A percentile compares a stretch with the other conserved stretches of the same genome.
These are phyloP conservation scores for Verticillium dahliae DNA, from an alignment of 2,329 filamentous ascomycete genomes.

Conservation along the genomic window DNA sequence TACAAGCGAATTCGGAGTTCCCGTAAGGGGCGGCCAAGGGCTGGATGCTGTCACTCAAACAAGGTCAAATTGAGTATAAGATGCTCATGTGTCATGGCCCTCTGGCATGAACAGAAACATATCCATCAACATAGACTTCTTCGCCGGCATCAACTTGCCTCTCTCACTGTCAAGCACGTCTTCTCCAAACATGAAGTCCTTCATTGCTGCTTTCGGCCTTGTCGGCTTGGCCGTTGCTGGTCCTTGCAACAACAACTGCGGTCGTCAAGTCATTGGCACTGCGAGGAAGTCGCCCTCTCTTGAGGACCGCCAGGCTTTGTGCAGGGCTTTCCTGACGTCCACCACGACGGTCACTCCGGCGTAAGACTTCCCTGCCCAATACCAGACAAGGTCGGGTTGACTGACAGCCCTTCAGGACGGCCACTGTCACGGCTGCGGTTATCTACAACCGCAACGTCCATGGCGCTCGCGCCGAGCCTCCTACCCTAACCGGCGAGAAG, in stretches of 20 bases:
- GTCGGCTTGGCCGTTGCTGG: neutral
- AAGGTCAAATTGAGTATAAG: neutral
- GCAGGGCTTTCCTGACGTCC: slow-evolving; percentile 5
- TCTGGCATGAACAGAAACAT: neutral
- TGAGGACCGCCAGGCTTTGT: slow-evolving; percentile 3
- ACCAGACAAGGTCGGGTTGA: neutral
- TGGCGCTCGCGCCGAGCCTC: neutral
- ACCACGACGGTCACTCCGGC: slow-evolving; percentile 2
- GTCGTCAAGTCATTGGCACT: slow-evolving; percentile 5
- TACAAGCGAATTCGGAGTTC: neutral
- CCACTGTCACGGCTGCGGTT: neutral
- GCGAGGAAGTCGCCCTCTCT: neutral
- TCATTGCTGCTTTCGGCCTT: neutral
- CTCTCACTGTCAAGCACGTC: neutral
- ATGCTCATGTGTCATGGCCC: neutral
- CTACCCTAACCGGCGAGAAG: neutral
- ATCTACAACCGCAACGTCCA: slow-evolving; percentile 2
- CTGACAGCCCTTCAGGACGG: neutral
- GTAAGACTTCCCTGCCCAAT: neutral
- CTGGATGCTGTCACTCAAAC: neutral
- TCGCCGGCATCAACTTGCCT: neutral
- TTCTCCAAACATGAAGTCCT: neutral
- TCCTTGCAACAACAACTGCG: slow-evolving; percentile 10
- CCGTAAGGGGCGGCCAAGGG: neutral
- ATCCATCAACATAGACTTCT: neutral